A percentile compares a stretch with the other conserved stretches of the same genome.
Evolutionary conservation across 345 rosid genomes (phyloP).

Genomic region (Hibiscus mutabilis): DNA sequence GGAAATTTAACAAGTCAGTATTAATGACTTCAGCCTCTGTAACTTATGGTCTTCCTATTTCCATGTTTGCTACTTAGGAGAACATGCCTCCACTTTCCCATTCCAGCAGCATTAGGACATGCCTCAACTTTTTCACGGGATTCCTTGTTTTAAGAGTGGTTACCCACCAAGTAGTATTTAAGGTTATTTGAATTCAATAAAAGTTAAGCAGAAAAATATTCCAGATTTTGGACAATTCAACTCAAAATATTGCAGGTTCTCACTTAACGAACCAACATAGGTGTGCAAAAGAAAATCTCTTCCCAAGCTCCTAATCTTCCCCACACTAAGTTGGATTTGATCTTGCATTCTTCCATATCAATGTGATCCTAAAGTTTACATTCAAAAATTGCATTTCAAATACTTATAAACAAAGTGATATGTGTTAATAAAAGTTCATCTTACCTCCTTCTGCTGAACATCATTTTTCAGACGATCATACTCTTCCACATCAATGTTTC

Average conservation of each 20-base stretch:
- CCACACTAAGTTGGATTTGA: neutral
- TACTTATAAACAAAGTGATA: neutral
- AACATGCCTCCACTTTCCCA: neutral
- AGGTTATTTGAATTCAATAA: neutral
- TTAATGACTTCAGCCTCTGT: neutral
- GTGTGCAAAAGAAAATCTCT: neutral
- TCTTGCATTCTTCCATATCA: neutral
- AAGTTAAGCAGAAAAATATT: neutral
- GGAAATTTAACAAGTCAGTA: neutral
- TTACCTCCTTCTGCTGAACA: constrained; percentile 55
- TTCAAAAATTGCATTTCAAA: neutral
- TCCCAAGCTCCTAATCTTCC: neutral
- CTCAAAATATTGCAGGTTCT: neutral
- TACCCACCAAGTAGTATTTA: neutral
- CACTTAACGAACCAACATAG: neutral
- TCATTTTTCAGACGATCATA: constrained; percentile 67
- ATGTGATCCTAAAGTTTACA: neutral
- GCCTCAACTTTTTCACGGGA: neutral
- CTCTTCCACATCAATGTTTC: constrained; percentile 66
- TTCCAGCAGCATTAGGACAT: neutral
- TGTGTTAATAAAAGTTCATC: neutral
- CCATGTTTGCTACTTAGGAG: neutral
- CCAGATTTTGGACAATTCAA: neutral
- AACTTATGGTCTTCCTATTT: neutral
- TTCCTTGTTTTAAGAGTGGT: neutral